These are phyloP conservation scores for Picea mariana DNA, from an alignment of 83 land plant genomes.

Conservation along the genomic window DNA sequence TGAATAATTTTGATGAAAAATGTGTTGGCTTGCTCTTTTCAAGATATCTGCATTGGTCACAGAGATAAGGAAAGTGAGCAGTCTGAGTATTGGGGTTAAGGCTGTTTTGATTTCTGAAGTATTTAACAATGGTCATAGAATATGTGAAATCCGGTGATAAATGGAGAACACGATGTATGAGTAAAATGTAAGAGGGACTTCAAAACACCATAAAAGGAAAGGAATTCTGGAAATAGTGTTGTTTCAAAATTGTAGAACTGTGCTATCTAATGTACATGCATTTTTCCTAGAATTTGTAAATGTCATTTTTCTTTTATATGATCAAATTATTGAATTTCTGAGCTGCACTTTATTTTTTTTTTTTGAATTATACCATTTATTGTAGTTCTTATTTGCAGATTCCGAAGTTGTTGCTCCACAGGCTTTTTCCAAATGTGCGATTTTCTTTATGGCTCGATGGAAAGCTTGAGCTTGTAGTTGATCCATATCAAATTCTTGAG, in stretches of 20 bases:
- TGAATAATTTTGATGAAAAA: not conserved
- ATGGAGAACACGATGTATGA: not conserved
- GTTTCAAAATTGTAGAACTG: not conserved
- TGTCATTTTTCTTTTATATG: not conserved
- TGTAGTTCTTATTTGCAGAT: constrained; percentile 45
- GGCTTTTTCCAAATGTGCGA: constrained; percentile 87
- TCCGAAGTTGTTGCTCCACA: constrained; percentile 87
- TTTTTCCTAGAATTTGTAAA: not conserved
- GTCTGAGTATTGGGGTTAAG: too few species aligned
- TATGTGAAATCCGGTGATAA: not conserved
- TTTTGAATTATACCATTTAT: constrained; percentile 2
- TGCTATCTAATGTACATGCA: not conserved
- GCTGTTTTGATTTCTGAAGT: too few species aligned
- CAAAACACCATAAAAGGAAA: not conserved
- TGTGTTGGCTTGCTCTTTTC: not conserved
- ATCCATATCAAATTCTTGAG: constrained; percentile 91
- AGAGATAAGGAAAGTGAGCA: not conserved
- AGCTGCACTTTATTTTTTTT: not conserved
- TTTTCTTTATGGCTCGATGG: constrained; percentile 99
- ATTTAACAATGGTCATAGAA: not conserved
- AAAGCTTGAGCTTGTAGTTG: constrained; percentile 88
- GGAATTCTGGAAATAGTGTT: not conserved
- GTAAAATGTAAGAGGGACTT: not conserved
- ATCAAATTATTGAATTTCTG: not conserved
- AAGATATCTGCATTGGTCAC: not conserved